phyloP scores from a whole-genome alignment of 192 early-diverging fungal genomes.

The Podila verticillata region DNA sequence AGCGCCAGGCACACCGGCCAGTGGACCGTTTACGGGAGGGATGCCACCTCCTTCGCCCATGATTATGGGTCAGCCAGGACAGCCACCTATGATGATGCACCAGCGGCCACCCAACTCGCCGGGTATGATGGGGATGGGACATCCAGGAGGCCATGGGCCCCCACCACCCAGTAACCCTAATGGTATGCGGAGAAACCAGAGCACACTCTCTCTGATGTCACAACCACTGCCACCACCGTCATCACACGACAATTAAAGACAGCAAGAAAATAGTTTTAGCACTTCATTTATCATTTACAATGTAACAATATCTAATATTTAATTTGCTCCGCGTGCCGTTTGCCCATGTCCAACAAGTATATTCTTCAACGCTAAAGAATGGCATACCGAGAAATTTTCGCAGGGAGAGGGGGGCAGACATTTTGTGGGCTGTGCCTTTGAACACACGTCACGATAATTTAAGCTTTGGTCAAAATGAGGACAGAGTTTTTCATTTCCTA shows the following conservation, averaged over 20 bases:
- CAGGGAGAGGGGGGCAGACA: no score
- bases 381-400: no score
- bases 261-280: no score
- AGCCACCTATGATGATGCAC: background rate
- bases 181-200: background rate
- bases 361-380: no score
- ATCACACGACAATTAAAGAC: background rate
- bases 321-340: no score
- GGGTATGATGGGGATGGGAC: background rate
- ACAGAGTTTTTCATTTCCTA: no score
- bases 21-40: background rate
- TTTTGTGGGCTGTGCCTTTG: no score
- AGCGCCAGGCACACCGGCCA: background rate
- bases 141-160: background rate
- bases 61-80: slow-evolving; percentile 24
- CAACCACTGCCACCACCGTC: background rate
- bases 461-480: no score
- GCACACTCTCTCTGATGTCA: background rate
- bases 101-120: background rate
- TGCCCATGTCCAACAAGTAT: no score
- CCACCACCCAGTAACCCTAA: background rate
- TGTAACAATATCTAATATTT: no score
- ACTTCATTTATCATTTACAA: no score
- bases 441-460: no score
- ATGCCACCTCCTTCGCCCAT: slow-evolving; percentile 17